Base-by-base conservation (phyloP, 345 rosid genomes). In the Hibiscus trionum region DNA sequence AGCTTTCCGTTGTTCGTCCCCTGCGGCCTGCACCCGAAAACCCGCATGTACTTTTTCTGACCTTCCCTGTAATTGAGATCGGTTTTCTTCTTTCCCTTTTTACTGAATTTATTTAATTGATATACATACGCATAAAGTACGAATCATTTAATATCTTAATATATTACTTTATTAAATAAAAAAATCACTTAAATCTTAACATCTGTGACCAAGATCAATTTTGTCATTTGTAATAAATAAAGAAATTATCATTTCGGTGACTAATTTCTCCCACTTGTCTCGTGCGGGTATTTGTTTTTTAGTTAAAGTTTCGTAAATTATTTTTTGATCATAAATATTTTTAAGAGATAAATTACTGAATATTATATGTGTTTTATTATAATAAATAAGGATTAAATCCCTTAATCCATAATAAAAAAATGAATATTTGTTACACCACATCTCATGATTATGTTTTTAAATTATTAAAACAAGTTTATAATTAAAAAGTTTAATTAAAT, bases 1-100 rank as follows among this genome's bases (percentile, higher is more conserved):
- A 75, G 83, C 82, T 82, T 81, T 85, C 77, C 39, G 77, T 79
- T 81, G 78, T 80, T 87, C 79, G 85, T 82, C 87, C 4, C 87
- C 82, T 84, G 84, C 83, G 81, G 88, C 94, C 83, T 84, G 84
- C 83, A 82, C 90, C 94, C 83, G 83, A 81, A 83, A 84, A 83
- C 84, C 81, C 86, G 90, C 87, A 74, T 11, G 77, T 70, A 72
- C 85, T 79, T 80, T 84, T 79, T 76, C 83, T 79, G 83, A 78
- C 19, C n/a, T 2, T 59, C 29, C 35, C 63, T 12, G 39, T 60
- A 29, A 60, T 60, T 60, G 17, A 29, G 64, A 29, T 60, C 14
- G 64, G 14, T 60, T 60, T 59, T 59, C 11, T 56, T 19, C 5
- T 15, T 55, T 52, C 0, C 12, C 1, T 26, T 26, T 8, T 17